phyloP scores from a whole-genome alignment of 108 stramenopile genomes.

The Cyclotella sp. region DNA sequence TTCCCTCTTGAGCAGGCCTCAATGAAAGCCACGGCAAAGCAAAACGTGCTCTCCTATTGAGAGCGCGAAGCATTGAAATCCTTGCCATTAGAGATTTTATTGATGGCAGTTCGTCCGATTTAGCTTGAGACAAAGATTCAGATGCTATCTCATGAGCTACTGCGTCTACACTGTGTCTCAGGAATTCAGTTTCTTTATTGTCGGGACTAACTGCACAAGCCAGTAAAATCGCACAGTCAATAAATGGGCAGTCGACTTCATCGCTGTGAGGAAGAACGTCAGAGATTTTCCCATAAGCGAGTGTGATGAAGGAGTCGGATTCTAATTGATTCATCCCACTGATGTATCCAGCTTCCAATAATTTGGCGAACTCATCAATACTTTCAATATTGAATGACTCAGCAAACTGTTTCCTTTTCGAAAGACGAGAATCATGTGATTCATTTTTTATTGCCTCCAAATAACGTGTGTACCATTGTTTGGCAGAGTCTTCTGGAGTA shows the following conservation, averaged over 20 bases:
- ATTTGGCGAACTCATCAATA: constrained; percentile 56
- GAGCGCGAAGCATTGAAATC: constrained; percentile 75
- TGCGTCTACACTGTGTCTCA: constrained; percentile 39
- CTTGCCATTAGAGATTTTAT: constrained; percentile 75
- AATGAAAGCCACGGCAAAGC: constrained; percentile 83
- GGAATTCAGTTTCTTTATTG: constrained; percentile 6
- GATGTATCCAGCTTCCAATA: constrained; percentile 51
- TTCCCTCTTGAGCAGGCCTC: constrained; percentile 84
- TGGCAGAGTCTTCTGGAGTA: constrained; percentile 74
- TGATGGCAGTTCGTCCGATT: constrained; percentile 43
- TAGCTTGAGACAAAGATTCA: constrained; percentile 24
- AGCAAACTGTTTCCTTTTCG: constrained; percentile 16
- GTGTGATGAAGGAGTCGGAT: constrained; percentile 67
- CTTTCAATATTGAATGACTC: constrained; percentile 34
- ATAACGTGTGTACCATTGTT: constrained; percentile 61
- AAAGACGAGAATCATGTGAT: background rate
- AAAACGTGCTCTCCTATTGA: constrained; percentile 73
- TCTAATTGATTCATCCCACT: constrained; percentile 50
- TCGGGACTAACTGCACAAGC: constrained; percentile 29
- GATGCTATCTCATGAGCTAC: constrained; percentile 62
- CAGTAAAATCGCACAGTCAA: constrained; percentile 62
- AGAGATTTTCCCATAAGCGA: constrained; percentile 55
- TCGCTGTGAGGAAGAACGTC: constrained; percentile 60
- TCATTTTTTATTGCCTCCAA: constrained; percentile 6
- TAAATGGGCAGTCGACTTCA: constrained; percentile 61